Conservation (phyloP, 805 yeast species). For the Torulaspora gathmanii region DNA sequence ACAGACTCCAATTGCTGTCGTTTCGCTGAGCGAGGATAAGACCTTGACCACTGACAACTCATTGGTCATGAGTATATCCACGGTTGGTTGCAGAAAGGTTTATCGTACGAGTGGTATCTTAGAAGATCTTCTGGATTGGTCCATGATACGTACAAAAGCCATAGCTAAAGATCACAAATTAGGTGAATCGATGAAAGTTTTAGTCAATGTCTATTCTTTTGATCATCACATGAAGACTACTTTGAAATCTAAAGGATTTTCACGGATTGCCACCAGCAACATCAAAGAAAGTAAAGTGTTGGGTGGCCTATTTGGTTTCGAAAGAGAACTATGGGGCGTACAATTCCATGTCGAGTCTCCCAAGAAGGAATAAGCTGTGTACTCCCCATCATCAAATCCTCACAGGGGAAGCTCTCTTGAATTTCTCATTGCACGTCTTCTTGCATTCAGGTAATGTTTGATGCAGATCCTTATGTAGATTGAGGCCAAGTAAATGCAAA, state of each 20-base stretch:
- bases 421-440: constrained; percentile 9
- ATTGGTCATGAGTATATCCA: constrained; percentile 50
- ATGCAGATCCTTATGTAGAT: constrained; percentile 26
- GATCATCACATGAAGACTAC: constrained; percentile 41
- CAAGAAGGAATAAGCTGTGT: constrained; percentile 11
- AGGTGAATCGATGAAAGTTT: constrained; percentile 36
- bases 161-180: constrained; percentile 37
- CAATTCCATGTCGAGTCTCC: constrained; percentile 36
- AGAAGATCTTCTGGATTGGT: constrained; percentile 60
- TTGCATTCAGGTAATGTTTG: constrained; percentile 17
- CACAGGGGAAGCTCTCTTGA: constrained; percentile 14
- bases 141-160: constrained; percentile 43
- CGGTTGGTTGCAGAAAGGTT: constrained; percentile 62
- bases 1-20: constrained; percentile 65
- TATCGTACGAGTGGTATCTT: constrained; percentile 61
- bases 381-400: background rate
- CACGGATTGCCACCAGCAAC: constrained; percentile 31
- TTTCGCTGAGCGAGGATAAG: constrained; percentile 43
- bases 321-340: constrained; percentile 35
- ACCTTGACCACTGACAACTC: constrained; percentile 40
- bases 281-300: constrained; percentile 28
- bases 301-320: constrained; percentile 32
- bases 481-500: constrained; percentile 25
- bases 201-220: constrained; percentile 49
- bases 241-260: constrained; percentile 44